Evolutionary conservation across 2,329 filamentous ascomycete species (phyloP).

Genomic region (Cucurbitaria berberidis): DNA sequence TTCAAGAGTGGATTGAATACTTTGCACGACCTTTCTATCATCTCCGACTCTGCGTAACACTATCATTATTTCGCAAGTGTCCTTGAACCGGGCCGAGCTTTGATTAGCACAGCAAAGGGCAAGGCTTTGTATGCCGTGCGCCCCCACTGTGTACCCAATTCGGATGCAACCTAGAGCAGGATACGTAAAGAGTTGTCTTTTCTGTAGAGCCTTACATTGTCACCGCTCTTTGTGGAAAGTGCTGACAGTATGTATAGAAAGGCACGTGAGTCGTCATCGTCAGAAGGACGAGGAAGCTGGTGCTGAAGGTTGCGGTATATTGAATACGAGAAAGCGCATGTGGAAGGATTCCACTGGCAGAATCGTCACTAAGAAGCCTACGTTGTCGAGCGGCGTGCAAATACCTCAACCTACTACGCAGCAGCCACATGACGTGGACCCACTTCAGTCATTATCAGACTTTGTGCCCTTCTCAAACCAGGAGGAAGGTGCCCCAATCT

Average conservation of each 20-base stretch:
- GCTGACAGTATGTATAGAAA: conserved; percentile 51
- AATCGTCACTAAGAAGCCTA: conserved; percentile 56
- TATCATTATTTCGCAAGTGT: neutral
- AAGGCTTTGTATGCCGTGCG: neutral
- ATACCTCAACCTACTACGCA: conserved; percentile 8
- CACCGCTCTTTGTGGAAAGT: conserved; percentile 1
- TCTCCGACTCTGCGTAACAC: neutral
- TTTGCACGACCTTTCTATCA: neutral
- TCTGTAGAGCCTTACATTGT: conserved; percentile 5
- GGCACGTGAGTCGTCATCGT: conserved; percentile 62
- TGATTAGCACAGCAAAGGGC: neutral
- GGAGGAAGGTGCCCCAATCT: conserved; percentile 39
- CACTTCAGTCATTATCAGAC: conserved; percentile 26
- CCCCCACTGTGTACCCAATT: conserved; percentile 5
- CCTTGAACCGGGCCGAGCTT: neutral
- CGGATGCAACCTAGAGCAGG: neutral
- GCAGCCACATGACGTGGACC: conserved; percentile 10
- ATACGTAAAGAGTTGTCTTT: neutral
- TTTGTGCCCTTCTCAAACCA: conserved; percentile 28
- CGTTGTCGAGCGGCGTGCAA: conserved; percentile 18
- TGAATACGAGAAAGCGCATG: conserved; percentile 60
- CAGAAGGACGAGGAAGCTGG: conserved; percentile 64
- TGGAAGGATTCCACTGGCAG: conserved; percentile 62
- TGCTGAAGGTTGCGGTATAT: conserved; percentile 56
- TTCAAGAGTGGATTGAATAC: conserved; percentile 22